Conservation (phyloP, 73 alveolate species). For the Paramecium octaurelia region DNA sequence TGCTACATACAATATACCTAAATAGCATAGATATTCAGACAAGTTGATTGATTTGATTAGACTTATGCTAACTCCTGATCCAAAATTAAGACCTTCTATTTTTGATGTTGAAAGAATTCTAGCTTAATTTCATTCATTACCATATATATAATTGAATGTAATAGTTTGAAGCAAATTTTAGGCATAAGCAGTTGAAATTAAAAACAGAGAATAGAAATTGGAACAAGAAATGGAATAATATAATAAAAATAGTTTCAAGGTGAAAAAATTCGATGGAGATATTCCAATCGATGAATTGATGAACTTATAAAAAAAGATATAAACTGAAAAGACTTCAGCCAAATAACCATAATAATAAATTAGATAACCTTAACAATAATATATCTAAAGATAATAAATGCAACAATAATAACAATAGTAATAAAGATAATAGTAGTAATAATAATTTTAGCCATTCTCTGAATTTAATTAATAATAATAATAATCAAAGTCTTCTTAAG, state of each 20-base stretch:
- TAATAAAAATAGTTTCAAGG: not conserved
- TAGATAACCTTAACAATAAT: not conserved
- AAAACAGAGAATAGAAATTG: slow-evolving; percentile 28
- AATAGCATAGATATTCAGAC: slow-evolving; percentile 65
- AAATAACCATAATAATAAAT: not conserved
- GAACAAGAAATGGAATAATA: slow-evolving; percentile 54
- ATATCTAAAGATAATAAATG: not conserved
- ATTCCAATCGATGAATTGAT: slow-evolving; percentile 46
- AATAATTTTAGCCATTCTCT: not conserved
- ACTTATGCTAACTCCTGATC: slow-evolving; percentile 90
- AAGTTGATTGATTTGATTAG: slow-evolving; percentile 89
- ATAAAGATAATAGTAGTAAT: not conserved
- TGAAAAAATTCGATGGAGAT: slow-evolving; percentile 58
- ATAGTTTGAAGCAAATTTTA: not conserved
- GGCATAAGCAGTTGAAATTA: slow-evolving; percentile 29
- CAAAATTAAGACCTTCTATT: slow-evolving; percentile 84
- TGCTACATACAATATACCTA: slow-evolving; percentile 90
- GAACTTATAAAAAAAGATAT: slow-evolving; percentile 33
- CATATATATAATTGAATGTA: slow-evolving; percentile 40
- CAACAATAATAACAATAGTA: not conserved
- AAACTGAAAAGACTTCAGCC: not conserved
- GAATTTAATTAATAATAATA: not conserved
- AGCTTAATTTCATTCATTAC: slow-evolving; percentile 69
- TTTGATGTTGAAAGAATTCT: slow-evolving; percentile 67
- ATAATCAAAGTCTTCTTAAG: not conserved